These are phyloP conservation scores for Lachancea fermentati DNA, from an alignment of 805 yeast species.

Conservation along the genomic window DNA sequence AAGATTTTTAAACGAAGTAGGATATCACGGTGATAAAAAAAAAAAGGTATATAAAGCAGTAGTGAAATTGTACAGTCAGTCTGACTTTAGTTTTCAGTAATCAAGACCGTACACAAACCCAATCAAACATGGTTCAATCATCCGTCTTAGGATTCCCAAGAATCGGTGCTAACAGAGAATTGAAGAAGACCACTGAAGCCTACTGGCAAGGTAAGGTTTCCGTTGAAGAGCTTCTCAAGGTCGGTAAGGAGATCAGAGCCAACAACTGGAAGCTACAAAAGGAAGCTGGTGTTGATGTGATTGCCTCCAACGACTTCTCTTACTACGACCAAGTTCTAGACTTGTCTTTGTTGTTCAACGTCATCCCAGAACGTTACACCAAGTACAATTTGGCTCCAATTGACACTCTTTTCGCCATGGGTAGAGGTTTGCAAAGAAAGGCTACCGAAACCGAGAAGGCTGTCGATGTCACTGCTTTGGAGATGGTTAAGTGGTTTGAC, in stretches of 20 bases:
- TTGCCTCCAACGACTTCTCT: slow-evolving; percentile 97
- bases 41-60: slow-evolving; percentile 9
- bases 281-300: slow-evolving; percentile 94
- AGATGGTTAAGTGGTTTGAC: slow-evolving; percentile 99
- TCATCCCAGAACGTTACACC: slow-evolving; percentile 94
- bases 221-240: slow-evolving; percentile 80
- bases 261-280: slow-evolving; percentile 97
- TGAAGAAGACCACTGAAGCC: slow-evolving; percentile 97
- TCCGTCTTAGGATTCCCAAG: slow-evolving; percentile 99
- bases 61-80: no score
- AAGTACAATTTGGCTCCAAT: slow-evolving; percentile 82
- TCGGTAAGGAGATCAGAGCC: slow-evolving; percentile 93
- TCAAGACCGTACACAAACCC: not conserved
- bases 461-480: slow-evolving; percentile 97
- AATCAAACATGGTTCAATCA: slow-evolving; percentile 78
- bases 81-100: no score
- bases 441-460: slow-evolving; percentile 82
- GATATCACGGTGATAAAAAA: not conserved
- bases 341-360: slow-evolving; percentile 87
- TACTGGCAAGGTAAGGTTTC: slow-evolving; percentile 95
- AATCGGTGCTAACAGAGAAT: slow-evolving; percentile 98
- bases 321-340: slow-evolving; percentile 97
- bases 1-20: not conserved
- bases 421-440: slow-evolving; percentile 98
- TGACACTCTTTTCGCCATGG: slow-evolving; percentile 97